These are phyloP conservation scores for Vanrija pseudolonga DNA, from an alignment of 1,284 basidiomycete species.

Conservation along the genomic window DNA sequence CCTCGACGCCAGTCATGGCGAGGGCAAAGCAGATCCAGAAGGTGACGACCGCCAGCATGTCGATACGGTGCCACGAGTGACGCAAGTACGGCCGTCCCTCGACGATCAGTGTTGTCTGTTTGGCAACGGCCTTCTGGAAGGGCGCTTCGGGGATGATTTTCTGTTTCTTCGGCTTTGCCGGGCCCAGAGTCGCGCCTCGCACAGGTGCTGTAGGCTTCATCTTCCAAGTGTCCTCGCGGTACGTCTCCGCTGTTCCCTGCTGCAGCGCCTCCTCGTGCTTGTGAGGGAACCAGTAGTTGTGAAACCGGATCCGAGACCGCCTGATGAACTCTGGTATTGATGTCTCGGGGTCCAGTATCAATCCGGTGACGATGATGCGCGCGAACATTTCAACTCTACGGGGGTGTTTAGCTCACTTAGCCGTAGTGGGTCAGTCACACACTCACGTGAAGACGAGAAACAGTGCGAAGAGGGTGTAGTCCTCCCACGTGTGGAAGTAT, in stretches of 20 bases:
- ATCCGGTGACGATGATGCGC: constrained; percentile 84
- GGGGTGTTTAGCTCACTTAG: background rate
- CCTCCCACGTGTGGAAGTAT: constrained; percentile 85
- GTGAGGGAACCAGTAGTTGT: constrained; percentile 51
- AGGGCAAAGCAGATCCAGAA: constrained; percentile 65
- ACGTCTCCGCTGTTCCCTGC: background rate
- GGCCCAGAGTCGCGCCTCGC: too few relatives aligned
- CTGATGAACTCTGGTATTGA: constrained; percentile 48
- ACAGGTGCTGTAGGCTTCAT: background rate
- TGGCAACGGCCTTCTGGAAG: constrained; percentile 52
- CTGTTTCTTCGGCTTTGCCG: constrained; percentile 6
- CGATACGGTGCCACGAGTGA: constrained; percentile 91
- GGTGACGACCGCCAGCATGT: constrained; percentile 69
- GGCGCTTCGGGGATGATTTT: constrained; percentile 46
- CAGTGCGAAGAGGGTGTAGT: constrained; percentile 73
- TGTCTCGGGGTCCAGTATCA: constrained; percentile 82
- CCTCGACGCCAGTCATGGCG: constrained; percentile 64
- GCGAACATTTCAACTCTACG: constrained; percentile 76
- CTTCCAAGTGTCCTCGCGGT: background rate
- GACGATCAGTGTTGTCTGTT: constrained; percentile 42
- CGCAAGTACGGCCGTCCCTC: constrained; percentile 69
- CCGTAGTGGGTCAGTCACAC: constrained; percentile 1
- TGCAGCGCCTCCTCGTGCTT: background rate
- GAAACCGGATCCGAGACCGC: too few relatives aligned
- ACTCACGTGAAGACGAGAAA: constrained; percentile 85